A percentile compares a stretch with the other conserved stretches of the same genome.
phyloP scores from a whole-genome alignment of 2,329 filamentous ascomycete genomes.

The Verticillium tricorpus region DNA sequence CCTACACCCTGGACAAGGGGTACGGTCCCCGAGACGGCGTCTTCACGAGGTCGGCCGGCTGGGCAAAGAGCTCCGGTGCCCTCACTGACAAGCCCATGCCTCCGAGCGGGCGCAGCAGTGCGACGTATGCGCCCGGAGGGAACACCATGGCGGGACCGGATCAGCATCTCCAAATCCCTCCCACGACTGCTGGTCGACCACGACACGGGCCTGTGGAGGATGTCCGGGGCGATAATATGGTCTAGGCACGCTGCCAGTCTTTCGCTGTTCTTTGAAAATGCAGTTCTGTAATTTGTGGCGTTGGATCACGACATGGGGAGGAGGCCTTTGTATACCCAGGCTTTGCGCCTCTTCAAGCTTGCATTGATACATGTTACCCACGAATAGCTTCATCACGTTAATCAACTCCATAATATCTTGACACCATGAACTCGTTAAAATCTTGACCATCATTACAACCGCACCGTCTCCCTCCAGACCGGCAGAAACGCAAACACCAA shows the following conservation, averaged over 20 bases:
- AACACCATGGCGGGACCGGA: not conserved
- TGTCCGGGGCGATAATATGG: not conserved
- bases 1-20: conserved; percentile 11
- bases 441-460: not conserved
- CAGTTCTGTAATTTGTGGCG: not conserved
- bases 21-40: not conserved
- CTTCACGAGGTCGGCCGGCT: conserved; percentile 5
- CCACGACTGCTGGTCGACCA: not conserved
- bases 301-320: not conserved
- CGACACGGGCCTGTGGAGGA: not conserved
- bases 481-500: conserved; percentile 38
- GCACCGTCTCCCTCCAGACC: conserved; percentile 32
- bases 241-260: not conserved
- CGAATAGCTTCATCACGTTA: not conserved
- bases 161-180: not conserved
- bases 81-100: not conserved
- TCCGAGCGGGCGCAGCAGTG: conserved; percentile 2
- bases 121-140: not conserved
- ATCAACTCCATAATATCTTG: not conserved
- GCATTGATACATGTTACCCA: not conserved
- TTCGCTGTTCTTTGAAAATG: no score
- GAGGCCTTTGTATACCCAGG: not conserved
- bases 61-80: not conserved
- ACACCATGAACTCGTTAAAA: not conserved
- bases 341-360: not conserved